Percentiles rank a stretch among this genome's conserved stretches.
Evolutionary conservation across 352 stramenopile species (phyloP).

Genomic region (Pilasporangium apinafurcum): DNA sequence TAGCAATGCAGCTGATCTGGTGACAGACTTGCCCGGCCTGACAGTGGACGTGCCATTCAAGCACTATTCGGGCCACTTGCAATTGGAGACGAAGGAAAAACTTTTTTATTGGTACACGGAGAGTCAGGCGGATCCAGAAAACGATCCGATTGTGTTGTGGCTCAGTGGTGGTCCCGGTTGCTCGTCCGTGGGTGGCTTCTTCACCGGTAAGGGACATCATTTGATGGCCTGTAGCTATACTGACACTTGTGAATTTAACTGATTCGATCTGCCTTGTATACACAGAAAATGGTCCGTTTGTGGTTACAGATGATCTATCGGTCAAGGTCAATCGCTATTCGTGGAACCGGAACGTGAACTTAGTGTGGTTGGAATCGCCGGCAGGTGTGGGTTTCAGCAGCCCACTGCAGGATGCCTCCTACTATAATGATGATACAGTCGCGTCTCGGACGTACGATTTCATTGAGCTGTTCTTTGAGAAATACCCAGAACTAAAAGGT

Average conservation of each 20-base stretch:
- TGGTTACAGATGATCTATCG: conserved; percentile 41
- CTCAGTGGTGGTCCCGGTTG: conserved; percentile 76
- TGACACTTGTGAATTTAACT: too few species aligned
- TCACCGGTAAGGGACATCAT: conserved; percentile 13
- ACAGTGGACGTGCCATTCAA: conserved; percentile 41
- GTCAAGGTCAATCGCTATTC: conserved; percentile 66
- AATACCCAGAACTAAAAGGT: conserved; percentile 62
- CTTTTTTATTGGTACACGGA: conserved; percentile 84
- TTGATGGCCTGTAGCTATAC: not conserved
- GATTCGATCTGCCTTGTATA: conserved; percentile 51
- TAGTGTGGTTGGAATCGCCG: conserved; percentile 75
- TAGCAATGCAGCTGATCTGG: conserved; percentile 39
- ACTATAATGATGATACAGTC: conserved; percentile 81
- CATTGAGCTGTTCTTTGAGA: conserved; percentile 54
- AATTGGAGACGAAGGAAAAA: conserved; percentile 45
- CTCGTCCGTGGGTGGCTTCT: conserved; percentile 64
- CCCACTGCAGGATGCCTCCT: conserved; percentile 41
- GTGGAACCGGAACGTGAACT: conserved; percentile 75
- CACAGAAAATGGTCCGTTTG: conserved; percentile 73
- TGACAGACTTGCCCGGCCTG: conserved; percentile 45
- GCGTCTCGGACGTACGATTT: conserved; percentile 78
- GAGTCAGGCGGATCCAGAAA: conserved; percentile 38
- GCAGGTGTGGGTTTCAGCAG: conserved; percentile 70
- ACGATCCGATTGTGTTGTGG: conserved; percentile 76
- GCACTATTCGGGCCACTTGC: conserved; percentile 59